Evolutionary conservation across 2,329 filamentous ascomycete species (phyloP), one percentile per base, ranked within the genome.

Genomic region (Stachybotrys chlorohalonatus): DNA sequence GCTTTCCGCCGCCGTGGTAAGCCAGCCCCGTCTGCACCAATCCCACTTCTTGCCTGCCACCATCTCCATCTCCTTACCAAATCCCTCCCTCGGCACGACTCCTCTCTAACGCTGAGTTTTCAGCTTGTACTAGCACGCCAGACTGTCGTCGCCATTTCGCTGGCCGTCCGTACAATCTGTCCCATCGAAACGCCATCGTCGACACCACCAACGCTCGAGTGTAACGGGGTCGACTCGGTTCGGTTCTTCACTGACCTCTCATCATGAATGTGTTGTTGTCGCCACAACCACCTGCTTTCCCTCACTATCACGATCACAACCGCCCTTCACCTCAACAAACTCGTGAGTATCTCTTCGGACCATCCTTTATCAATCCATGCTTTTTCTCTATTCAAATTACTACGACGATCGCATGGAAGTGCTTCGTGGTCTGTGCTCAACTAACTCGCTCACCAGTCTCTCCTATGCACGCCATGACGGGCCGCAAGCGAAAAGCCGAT

Each of bases 401-500:
- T 24, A 24, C 24, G 24, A 4, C 24, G 24, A 24, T 24, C 24
- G 24, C 4, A 24, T 24, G 24, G 24, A 24, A 24, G 24, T 24
- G 24, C 24, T 24, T 24, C 24, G 24, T 24, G 24, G 4, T 24
- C 24, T 24, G 36, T 42, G 36, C 36, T 46, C 31, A 31, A 54
- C 64, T 66, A 53, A 67, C 59, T 51, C 54, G 24, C 39, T 71
- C 53, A 13, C 56, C 51, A 72, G 70, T 68, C 51, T 67, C 69
- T 59, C 77, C 81, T 8, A 77, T 80, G 61, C 67, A 80, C 57
- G 78, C 69, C 67, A 83, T 84, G 78, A 62, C 70, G 16, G 75
- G 71, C 63, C 77, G 81, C 62, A 97, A 97, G 79, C 86, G 94
- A 73, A 97, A 97, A 79, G 91, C 90, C 65, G 84, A 86, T 55